Evolutionary conservation across 2,329 filamentous ascomycete species (phyloP).

Genomic region (Xylariales sp.): DNA sequence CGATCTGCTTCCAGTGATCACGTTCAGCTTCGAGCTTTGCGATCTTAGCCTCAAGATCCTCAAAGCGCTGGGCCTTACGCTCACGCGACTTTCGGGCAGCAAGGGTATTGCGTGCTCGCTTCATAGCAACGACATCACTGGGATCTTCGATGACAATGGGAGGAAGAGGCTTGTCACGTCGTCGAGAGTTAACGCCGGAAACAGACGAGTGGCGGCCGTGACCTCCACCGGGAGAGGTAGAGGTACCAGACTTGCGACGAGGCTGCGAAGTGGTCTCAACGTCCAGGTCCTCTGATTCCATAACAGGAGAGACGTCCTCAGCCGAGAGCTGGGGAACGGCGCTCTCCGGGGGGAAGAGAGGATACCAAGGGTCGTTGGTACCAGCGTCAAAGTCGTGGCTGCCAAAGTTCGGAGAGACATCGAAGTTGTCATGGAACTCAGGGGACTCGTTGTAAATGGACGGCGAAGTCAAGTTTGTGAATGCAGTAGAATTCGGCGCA

Average conservation of each 20-base stretch:
- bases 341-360: constrained; percentile 62
- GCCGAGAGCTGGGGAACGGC: constrained; percentile 12
- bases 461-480: constrained; percentile 83
- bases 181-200: constrained; percentile 67
- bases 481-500: constrained; percentile 74
- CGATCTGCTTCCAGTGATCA: constrained; percentile 61
- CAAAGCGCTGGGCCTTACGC: constrained; percentile 74
- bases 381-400: constrained; percentile 50
- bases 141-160: constrained; percentile 74
- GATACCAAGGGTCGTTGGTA: constrained; percentile 60
- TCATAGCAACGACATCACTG: constrained; percentile 72
- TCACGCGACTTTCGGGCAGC: constrained; percentile 91
- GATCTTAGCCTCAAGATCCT: constrained; percentile 71
- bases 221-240: constrained; percentile 29
- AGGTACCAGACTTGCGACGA: constrained; percentile 44
- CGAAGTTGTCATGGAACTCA: constrained; percentile 63
- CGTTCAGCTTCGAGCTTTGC: constrained; percentile 62
- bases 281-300: constrained; percentile 45
- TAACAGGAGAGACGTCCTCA: constrained; percentile 36
- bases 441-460: constrained; percentile 76
- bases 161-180: constrained; percentile 76
- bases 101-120: constrained; percentile 89
- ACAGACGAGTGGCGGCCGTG: constrained; percentile 61
- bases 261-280: constrained; percentile 33
- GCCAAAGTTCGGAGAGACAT: constrained; percentile 75